Base-by-base conservation (phyloP, 805 yeast genomes). In the Tetrapisispora nanseiensis region DNA sequence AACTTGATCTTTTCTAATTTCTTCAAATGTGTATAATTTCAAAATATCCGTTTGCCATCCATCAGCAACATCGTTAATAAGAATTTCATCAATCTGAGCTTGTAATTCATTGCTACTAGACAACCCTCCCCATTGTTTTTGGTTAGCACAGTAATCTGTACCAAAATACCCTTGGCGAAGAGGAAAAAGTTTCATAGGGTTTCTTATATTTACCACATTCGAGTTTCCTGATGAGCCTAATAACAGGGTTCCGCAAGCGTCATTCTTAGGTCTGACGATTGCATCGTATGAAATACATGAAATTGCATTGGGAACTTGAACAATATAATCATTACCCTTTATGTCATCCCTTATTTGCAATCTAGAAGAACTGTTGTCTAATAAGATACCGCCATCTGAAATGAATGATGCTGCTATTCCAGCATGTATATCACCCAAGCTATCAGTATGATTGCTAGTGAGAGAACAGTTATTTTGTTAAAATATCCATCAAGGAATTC, bases 111-210 rank as follows among this genome's bases (percentile, higher is more conserved):
- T 21, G n/a, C 29, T 34, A 6, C 10, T 23, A 13, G 22, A 23
- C 10, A 34, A 6, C 7, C 37, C 37, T 15, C n/a, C 21, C 29
- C 20, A 34, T 12, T 24, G 20, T 2, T 23, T 34, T 15, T 34
- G 19, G 27, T 34, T 34, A n/a, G 37, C 28, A 34, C 37, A 34
- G 24, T 34, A 34, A 23, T 34, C 37, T 4, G 29, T 15, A 7
- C 13, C 29, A 8, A 34, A 34, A 8, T 24, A 34, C 9, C 37
- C 28, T 6, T 33, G 12, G 9, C 37, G 15, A 2, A 33, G 20
- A 15, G 37, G 37, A 33, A 10, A 33, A n/a, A 22, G 18, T n/a
- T 33, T 22, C 3, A 16, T n/a, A 6, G 28, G 20, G 8, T 9
- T n/a, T 33, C 37, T 21, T 33, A 15, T 33, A 9, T 10, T 7